Conservation (phyloP, 2,329 filamentous ascomycete genomes). For the Fusarium proliferatum region DNA sequence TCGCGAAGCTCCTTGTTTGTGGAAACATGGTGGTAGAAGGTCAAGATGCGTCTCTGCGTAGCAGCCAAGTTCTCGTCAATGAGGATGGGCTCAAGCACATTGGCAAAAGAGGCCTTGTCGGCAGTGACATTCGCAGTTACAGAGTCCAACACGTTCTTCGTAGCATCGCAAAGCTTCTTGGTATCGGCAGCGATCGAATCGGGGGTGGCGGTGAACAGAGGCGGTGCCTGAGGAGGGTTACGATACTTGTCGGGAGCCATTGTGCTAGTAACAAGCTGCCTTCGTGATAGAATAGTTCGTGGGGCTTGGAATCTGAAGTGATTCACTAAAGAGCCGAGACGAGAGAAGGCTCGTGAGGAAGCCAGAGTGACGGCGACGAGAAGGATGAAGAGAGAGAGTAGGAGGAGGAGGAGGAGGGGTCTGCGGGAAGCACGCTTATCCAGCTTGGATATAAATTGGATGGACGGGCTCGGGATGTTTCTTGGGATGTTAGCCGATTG, state of each 20-base stretch:
- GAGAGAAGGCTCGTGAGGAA: slow-evolving; percentile 67
- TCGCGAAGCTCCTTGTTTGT: slow-evolving; percentile 75
- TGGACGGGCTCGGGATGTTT: slow-evolving; percentile 14
- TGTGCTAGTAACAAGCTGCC: slow-evolving; percentile 60
- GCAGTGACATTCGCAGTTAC: slow-evolving; percentile 71
- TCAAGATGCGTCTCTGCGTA: slow-evolving; percentile 72
- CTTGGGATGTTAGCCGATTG: slow-evolving; percentile 38
- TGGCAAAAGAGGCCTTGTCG: slow-evolving; percentile 64
- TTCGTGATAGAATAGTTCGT: slow-evolving; percentile 46
- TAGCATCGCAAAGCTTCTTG: slow-evolving; percentile 71
- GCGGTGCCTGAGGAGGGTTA: slow-evolving; percentile 81
- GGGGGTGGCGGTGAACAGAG: slow-evolving; percentile 80
- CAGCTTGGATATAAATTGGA: slow-evolving; percentile 42
- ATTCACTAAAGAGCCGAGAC: slow-evolving; percentile 68
- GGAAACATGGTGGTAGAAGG: slow-evolving; percentile 85
- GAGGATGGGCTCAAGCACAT: slow-evolving; percentile 74
- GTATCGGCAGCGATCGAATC: slow-evolving; percentile 75
- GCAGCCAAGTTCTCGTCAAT: slow-evolving; percentile 75
- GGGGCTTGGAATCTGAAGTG: slow-evolving; percentile 60
- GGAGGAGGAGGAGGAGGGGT: slow-evolving; percentile 46
- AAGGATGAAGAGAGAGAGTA: slow-evolving; percentile 63
- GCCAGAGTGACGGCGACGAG: slow-evolving; percentile 75
- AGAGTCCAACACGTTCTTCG: slow-evolving; percentile 72
- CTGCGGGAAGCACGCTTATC: slow-evolving; percentile 43
- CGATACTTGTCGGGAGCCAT: slow-evolving; percentile 77